Evolutionary conservation across 345 rosid species (phyloP), one percentile per base, ranked within the genome.

Genomic region (Jatropha curcas): DNA sequence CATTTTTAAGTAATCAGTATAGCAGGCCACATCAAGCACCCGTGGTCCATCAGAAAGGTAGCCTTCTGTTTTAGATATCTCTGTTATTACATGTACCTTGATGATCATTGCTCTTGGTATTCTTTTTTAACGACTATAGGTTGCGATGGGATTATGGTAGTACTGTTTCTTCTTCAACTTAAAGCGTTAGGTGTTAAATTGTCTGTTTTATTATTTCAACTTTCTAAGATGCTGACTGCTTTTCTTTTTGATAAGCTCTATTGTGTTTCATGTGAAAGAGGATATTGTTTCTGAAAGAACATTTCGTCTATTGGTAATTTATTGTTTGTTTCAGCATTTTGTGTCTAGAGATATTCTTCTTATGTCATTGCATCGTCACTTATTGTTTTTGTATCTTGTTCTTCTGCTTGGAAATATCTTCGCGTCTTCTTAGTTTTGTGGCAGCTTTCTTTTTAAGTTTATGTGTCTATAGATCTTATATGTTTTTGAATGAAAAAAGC

Each of bases 11-110:
- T 76, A 86, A 77, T 77, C 92, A 88, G 64, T 80, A 84, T 79
- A 75, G 85, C 79, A 86, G 84, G 76, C 83, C 80, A 27, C 84
- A 88, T 81, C 92, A 86, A 63, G 87, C 84, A 67, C 69, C 72
- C 68, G 71, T 65, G 46, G 88, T 86, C 79, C 86, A 88, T 83
- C 91, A 84, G 60, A 90, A 88, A 84, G 88, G 96, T 90, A 74
- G 74, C 37, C 16, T 34, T 59, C 72, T 67, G 12, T 17, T 5
- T 24, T 45, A 57, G 25, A 3, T 9, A 56, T 59, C 24, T 14
- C 17, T n/a, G 4, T 12, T 39, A 4, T 9, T 16, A 46, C 16
- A 48, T 60, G 22, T 33, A 63, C 69, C 39, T 19, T 20, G 2
- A 25, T 48, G 25, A 34, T 52, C 27, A 14, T 65, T 55, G 55